Evolutionary conservation across 148 eudicot species (phyloP), one percentile per base, ranked within the genome.

Genomic region (Camellia lanceoleosa): DNA sequence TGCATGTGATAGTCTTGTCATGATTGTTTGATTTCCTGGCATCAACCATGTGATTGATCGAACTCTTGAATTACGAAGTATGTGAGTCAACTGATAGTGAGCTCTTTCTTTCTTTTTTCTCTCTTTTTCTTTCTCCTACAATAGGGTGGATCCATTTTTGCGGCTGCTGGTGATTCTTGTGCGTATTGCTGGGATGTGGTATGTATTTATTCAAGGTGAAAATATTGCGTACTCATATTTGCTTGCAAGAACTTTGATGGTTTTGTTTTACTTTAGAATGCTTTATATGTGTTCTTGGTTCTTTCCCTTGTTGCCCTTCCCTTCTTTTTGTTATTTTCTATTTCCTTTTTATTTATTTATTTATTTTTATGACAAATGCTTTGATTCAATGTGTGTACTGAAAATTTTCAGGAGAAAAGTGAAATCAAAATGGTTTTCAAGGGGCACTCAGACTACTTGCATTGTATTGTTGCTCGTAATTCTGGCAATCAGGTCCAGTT

Each of bases 151-250:
- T 95, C 97, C 47, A 80, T 95, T 55, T 95, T 78, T 84, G 89
- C 89, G 11, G 99, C 98, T 81, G 89, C 97, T 84, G 99, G 99
- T 71, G 93, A 95, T 83, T 93, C 98, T 70, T 91, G 89, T 88
- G 99, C 99, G 6, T 95, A 95, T 87, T 95, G 97, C 83, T 95
- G 99, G 99, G 99, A 95, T 86, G 83, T 95, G 98, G 98, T 95
- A 93, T 75, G 88, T 82, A 80, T 81, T 65, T 59, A 16, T 44
- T 77, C 41, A 72, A 77, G 83, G 72, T 66, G 85, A 78, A 71
- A 69, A 62, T 67, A 2, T 10, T 41, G 16, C 46, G 13, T 47
- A 5, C 44, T 78, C 54, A n/a, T 65, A 2, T 41, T 41, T 18
- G 5, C 46, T 46, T 44, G 8, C 44, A 9, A 3, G 46, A 78